These are phyloP conservation scores for Leucocoprinus sp. DNA, from an alignment of 768 basidiomycete genomes.

Conservation along the genomic window DNA sequence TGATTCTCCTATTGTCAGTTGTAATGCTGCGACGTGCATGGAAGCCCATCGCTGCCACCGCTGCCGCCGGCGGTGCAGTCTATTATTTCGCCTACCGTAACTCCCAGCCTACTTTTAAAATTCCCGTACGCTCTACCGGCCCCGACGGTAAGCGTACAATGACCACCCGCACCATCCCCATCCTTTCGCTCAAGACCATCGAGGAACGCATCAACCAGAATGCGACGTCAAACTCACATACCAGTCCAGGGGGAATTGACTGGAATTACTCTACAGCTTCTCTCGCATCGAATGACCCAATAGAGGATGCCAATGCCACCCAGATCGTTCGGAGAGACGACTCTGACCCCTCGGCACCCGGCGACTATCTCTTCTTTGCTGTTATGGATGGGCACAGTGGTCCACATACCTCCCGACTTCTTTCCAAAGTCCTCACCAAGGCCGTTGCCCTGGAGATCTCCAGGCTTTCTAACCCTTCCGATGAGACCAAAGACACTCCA, in stretches of 20 bases:
- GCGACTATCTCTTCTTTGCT: slow-evolving; percentile 77
- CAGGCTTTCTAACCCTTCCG: slow-evolving; percentile 30
- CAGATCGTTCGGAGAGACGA: slow-evolving; percentile 59
- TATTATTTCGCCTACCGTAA: slow-evolving; percentile 51
- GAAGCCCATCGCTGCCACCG: slow-evolving; percentile 57
- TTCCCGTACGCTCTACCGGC: slow-evolving; percentile 45
- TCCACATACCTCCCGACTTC: slow-evolving; percentile 71
- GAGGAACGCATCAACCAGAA: slow-evolving; percentile 52
- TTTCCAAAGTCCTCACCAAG: slow-evolving; percentile 78
- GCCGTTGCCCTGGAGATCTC: slow-evolving; percentile 74
- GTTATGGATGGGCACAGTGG: slow-evolving; percentile 93
- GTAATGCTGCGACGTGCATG: slow-evolving; percentile 57
- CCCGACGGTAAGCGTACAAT: slow-evolving; percentile 55
- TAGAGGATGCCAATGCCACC: slow-evolving; percentile 81
- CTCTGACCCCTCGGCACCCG: slow-evolving; percentile 48
- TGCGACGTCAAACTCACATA: slow-evolving; percentile 35
- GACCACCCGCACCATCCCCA: slow-evolving; percentile 41
- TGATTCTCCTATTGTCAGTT: slow-evolving; percentile 8
- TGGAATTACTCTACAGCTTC: slow-evolving; percentile 78
- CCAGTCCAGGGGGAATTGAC: slow-evolving; percentile 44
- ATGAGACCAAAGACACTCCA: slow-evolving; percentile 17
- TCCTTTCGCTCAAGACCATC: slow-evolving; percentile 47
- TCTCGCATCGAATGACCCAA: slow-evolving; percentile 79
- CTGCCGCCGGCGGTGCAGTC: slow-evolving; percentile 47
- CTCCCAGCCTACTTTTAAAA: slow-evolving; percentile 46